Base-by-base conservation (phyloP, 495 filamentous ascomycete genomes). In the Neurospora sp. region DNA sequence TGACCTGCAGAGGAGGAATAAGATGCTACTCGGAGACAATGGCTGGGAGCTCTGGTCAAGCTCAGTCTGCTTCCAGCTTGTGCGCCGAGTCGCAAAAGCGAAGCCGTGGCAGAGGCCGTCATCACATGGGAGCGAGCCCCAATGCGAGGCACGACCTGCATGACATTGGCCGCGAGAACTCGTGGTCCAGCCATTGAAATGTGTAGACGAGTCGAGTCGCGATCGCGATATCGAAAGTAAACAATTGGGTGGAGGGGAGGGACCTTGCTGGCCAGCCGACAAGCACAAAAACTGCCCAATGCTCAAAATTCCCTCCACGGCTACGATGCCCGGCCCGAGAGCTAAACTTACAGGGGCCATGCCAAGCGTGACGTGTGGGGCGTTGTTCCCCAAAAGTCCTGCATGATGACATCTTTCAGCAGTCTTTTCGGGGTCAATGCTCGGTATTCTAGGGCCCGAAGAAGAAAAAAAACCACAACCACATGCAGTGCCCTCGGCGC, bases 401-500 rank as follows among this genome's bases (percentile, higher is more conserved):
- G 76, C 73, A 79, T 69, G 70, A 78, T 79, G 78, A 78, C 76
- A 79, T 79, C 10, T 70, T 73, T 71, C 31, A 69, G 44, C 73
- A 70, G 71, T 72, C 31, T 42, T 42, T 70, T 53, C 68, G n/a
- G 37, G 38, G 31, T 42, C 42, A 39, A 22, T 42, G 53, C 44
- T 69, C 68, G 68, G 68, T 40, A 39, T 37, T 61, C 48, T 31
- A 61, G 48, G 48, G 12, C 22, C 48, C 48, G 22, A 61, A 61
- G 48, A 61, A 12, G 31, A 31, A 31, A 61, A 61, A 53, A 61
- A 61, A 31, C 12, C 20, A 48, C 8, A 53, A 22, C n/a, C 46
- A 35, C 31, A 27, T 27, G 27, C 27, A 27, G 27, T 27, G 27
- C 27, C 27, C 27, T 27, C 27, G 27, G 27, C 27, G 27, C 27